Evolutionary conservation across 768 basidiomycete species (phyloP).

Genomic region (Rhodotorula toruloides): DNA sequence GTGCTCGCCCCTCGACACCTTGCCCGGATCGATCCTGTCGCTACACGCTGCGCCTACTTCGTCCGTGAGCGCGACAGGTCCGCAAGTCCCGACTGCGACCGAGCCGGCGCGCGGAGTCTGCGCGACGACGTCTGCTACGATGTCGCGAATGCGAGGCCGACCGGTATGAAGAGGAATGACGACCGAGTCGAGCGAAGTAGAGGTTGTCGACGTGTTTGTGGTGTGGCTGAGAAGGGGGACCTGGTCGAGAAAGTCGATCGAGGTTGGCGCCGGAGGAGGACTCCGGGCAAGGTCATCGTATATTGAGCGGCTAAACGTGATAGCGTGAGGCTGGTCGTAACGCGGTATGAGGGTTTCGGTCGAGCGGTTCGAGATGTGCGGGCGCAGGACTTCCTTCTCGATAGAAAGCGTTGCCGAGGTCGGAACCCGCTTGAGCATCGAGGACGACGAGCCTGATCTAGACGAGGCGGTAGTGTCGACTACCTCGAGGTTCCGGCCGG

Average conservation of each 20-base stretch:
- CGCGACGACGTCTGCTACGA: slow-evolving; percentile 5
- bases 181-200: background rate
- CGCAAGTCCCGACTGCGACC: slow-evolving; percentile 18
- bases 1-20: slow-evolving; percentile 18
- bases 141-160: slow-evolving; percentile 9
- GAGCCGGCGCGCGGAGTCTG: slow-evolving; percentile 2
- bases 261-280: too few relatives aligned
- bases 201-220: background rate
- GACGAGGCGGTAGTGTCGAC: too few relatives aligned
- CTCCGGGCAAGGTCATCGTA: too few relatives aligned
- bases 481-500: too few relatives aligned
- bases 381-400: too few relatives aligned
- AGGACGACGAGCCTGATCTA: too few relatives aligned
- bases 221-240: background rate
- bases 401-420: too few relatives aligned
- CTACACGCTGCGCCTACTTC: slow-evolving; percentile 8
- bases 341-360: too few relatives aligned
- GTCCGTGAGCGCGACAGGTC: slow-evolving; percentile 5
- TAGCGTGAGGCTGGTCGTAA: too few relatives aligned
- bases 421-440: too few relatives aligned
- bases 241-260: background rate
- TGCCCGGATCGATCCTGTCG: slow-evolving; percentile 1
- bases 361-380: too few relatives aligned
- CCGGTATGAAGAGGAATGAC: slow-evolving; percentile 4
- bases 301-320: too few relatives aligned